Evolutionary conservation across 1,284 basidiomycete species (phyloP).

Genomic region (Termitomyces sp.): DNA sequence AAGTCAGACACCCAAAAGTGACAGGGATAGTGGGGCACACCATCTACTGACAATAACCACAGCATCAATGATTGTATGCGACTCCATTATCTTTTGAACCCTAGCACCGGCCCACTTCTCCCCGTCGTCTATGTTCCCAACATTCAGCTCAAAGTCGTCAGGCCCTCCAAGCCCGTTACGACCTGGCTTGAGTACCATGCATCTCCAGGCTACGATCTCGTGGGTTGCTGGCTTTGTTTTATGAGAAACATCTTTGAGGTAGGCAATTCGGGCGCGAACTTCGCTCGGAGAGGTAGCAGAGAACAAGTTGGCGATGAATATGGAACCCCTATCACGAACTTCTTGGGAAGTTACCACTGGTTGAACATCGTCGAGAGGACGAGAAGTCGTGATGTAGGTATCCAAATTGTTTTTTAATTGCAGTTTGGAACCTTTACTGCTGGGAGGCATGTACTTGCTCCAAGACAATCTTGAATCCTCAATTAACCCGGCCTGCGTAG

Average conservation of each 20-base stretch:
- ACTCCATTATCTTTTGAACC: conserved; percentile 67
- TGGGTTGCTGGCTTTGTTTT: conserved; percentile 54
- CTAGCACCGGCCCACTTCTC: conserved; percentile 64
- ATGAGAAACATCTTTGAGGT: conserved; percentile 52
- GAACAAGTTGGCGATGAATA: conserved; percentile 60
- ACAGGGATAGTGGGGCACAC: conserved; percentile 33
- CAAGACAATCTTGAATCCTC: no score
- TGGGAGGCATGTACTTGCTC: conserved; percentile 1
- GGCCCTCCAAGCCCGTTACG: conserved; percentile 63
- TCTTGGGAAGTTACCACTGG: conserved; percentile 62
- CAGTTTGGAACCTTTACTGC: background rate
- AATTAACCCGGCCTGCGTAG: no score
- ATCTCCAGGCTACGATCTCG: conserved; percentile 71
- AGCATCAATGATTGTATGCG: conserved; percentile 53
- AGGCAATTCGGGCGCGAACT: conserved; percentile 40
- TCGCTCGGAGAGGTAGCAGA: conserved; percentile 43
- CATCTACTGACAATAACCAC: conserved; percentile 74
- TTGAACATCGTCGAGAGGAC: conserved; percentile 36
- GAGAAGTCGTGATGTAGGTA: conserved; percentile 43
- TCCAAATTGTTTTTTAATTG: conserved; percentile 34
- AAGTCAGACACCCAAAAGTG: conserved; percentile 2
- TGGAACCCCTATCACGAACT: conserved; percentile 65
- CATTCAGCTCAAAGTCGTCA: conserved; percentile 65
- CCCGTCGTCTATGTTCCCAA: conserved; percentile 64
- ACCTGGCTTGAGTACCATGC: conserved; percentile 65